Percentiles rank a stretch among this genome's conserved stretches.
These are phyloP conservation scores for Phylloporus sp. DNA, from an alignment of 768 basidiomycete genomes.

Conservation along the genomic window DNA sequence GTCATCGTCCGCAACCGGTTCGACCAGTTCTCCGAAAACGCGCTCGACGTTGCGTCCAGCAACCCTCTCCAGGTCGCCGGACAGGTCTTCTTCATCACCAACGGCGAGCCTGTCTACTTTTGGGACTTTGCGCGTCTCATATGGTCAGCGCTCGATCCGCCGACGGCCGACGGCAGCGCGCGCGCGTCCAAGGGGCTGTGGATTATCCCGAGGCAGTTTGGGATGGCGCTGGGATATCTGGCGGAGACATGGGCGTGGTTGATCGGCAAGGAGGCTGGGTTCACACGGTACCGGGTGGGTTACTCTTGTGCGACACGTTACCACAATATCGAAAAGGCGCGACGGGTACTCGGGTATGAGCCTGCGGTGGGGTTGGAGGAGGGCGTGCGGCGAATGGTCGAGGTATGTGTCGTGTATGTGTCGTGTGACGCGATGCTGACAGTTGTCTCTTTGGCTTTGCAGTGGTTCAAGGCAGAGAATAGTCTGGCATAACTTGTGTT, in stretches of 20 bases:
- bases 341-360: conserved; percentile 89
- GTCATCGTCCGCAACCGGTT: conserved; percentile 74
- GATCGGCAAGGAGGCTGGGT: conserved; percentile 73
- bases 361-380: conserved; percentile 87
- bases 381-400: conserved; percentile 74
- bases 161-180: conserved; percentile 42
- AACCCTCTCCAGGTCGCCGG: conserved; percentile 81
- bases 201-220: conserved; percentile 59
- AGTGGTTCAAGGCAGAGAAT: conserved; percentile 33
- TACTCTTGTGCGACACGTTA: conserved; percentile 78
- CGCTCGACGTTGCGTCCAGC: conserved; percentile 47
- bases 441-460: background rate
- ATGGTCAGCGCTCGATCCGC: conserved; percentile 67
- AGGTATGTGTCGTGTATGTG: conserved; percentile 44
- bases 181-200: conserved; percentile 35
- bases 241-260: conserved; percentile 74
- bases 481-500: conserved; percentile 18
- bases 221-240: conserved; percentile 64
- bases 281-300: conserved; percentile 81
- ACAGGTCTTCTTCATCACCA: conserved; percentile 94
- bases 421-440: background rate
- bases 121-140: conserved; percentile 87
- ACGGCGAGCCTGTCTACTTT: conserved; percentile 93
- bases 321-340: conserved; percentile 93
- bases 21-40: conserved; percentile 67